Percentiles rank a stretch among this genome's conserved stretches.
Evolutionary conservation across 2,329 filamentous ascomycete genomes (phyloP).

Genomic region (Neonectria ditissima): DNA sequence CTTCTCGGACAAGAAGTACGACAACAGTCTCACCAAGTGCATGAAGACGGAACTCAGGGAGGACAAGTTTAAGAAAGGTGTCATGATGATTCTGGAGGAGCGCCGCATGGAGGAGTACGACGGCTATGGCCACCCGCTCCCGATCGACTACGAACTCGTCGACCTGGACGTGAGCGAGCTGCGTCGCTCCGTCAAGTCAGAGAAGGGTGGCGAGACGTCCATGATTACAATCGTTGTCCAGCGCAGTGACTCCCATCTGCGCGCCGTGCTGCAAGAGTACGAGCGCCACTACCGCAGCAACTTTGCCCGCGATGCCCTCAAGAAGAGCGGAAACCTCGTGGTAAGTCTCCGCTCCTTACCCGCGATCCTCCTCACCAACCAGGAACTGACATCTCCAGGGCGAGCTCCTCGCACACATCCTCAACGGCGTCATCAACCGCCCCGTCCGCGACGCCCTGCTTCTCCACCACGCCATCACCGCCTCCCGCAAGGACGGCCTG

Average conservation of each 20-base stretch:
- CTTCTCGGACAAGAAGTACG: slow-evolving; percentile 93
- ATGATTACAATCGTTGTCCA: slow-evolving; percentile 89
- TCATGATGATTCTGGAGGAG: slow-evolving; percentile 86
- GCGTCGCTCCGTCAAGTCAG: slow-evolving; percentile 73
- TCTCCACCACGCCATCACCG: slow-evolving; percentile 87
- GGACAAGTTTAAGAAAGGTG: slow-evolving; percentile 93
- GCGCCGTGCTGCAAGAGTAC: slow-evolving; percentile 83
- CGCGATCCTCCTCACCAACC: not conserved
- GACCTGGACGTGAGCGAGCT: slow-evolving; percentile 80
- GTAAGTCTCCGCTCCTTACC: slow-evolving; percentile 68
- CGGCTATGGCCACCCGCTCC: slow-evolving; percentile 67
- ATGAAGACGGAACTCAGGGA: slow-evolving; percentile 94
- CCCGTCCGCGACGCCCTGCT: slow-evolving; percentile 93
- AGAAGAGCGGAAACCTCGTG: slow-evolving; percentile 91
- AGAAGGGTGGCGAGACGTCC: slow-evolving; percentile 85
- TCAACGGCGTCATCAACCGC: slow-evolving; percentile 96
- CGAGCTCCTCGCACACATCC: slow-evolving; percentile 92
- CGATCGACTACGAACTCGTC: slow-evolving; percentile 70
- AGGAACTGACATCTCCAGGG: slow-evolving; percentile 68
- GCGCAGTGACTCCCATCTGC: slow-evolving; percentile 83
- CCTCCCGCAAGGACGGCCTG: slow-evolving; percentile 76
- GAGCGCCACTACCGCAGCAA: slow-evolving; percentile 79
- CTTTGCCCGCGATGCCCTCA: slow-evolving; percentile 88
- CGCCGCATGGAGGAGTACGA: slow-evolving; percentile 85
- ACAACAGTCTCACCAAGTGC: slow-evolving; percentile 81